Conservation (phyloP, 1,284 basidiomycete genomes). For the Megacollybia platyphylla region DNA sequence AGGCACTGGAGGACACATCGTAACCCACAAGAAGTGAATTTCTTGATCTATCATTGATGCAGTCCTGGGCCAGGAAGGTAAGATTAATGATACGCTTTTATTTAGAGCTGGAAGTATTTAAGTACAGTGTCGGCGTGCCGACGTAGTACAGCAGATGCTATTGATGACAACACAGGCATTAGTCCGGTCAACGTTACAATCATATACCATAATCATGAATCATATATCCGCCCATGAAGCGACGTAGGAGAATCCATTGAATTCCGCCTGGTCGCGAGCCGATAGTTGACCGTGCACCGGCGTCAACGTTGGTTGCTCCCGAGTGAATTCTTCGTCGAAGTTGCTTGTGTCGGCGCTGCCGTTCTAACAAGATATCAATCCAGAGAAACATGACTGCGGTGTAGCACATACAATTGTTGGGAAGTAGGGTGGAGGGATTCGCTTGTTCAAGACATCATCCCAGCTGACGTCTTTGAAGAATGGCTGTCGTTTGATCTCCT, state of each 20-base stretch:
- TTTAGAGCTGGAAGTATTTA: constrained; percentile 1
- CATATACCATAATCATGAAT: constrained; percentile 6
- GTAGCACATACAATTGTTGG: constrained; percentile 72
- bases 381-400: constrained; percentile 6
- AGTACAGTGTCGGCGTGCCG: background rate
- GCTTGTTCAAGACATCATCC: constrained; percentile 92
- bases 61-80: background rate
- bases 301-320: constrained; percentile 93
- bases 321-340: constrained; percentile 96
- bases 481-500: constrained; percentile 94
- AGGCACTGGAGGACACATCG: constrained; percentile 52
- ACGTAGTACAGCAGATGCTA: background rate
- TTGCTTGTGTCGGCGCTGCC: constrained; percentile 76
- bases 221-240: constrained; percentile 63
- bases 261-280: constrained; percentile 88
- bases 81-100: constrained; percentile 1
- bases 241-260: constrained; percentile 90
- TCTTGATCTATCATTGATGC: too few relatives aligned
- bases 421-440: constrained; percentile 95
- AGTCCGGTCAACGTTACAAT: too few relatives aligned
- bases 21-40: constrained; percentile 12
- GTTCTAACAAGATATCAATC: constrained; percentile 30
- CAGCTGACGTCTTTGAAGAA: constrained; percentile 99
- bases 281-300: constrained; percentile 94
- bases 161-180: background rate